Percentiles rank a stretch among this genome's conserved stretches.
phyloP scores from a whole-genome alignment of 2,329 filamentous ascomycete genomes.

The Rutstroemia sp. region DNA sequence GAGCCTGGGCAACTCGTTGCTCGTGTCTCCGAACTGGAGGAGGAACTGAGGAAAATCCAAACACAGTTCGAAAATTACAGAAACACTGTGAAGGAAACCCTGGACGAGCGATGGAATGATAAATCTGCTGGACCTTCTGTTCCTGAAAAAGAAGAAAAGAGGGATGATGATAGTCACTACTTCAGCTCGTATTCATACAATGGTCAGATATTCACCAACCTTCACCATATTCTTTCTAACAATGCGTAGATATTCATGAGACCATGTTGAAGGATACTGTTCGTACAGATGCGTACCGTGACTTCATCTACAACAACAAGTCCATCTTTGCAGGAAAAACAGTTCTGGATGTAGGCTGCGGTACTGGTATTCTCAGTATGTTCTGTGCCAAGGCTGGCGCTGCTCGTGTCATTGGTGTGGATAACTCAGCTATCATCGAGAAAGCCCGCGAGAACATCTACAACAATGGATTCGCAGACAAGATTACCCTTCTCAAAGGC shows the following conservation, averaged over 20 bases:
- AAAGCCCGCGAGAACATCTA: slow-evolving; percentile 95
- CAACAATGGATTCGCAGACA: slow-evolving; percentile 84
- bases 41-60: slow-evolving; percentile 32
- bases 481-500: slow-evolving; percentile 95
- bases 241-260: slow-evolving; percentile 72
- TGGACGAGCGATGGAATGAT: slow-evolving; percentile 33
- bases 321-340: slow-evolving; percentile 89
- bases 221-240: slow-evolving; percentile 8
- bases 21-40: slow-evolving; percentile 33
- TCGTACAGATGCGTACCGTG: slow-evolving; percentile 84
- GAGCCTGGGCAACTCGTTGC: slow-evolving; percentile 23
- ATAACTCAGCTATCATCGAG: slow-evolving; percentile 99
- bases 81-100: slow-evolving; percentile 32
- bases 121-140: slow-evolving; percentile 25
- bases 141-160: slow-evolving; percentile 27
- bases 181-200: slow-evolving; percentile 61
- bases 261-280: slow-evolving; percentile 90
- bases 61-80: slow-evolving; percentile 35
- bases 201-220: slow-evolving; percentile 37
- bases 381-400: slow-evolving; percentile 84
- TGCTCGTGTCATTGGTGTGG: slow-evolving; percentile 97
- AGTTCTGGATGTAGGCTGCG: slow-evolving; percentile 94
- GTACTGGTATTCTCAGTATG: slow-evolving; percentile 98
- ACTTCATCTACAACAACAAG: slow-evolving; percentile 92
- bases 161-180: slow-evolving; percentile 52